Base-by-base conservation (phyloP, 805 yeast genomes). In the Saturnispora zaruensis region DNA sequence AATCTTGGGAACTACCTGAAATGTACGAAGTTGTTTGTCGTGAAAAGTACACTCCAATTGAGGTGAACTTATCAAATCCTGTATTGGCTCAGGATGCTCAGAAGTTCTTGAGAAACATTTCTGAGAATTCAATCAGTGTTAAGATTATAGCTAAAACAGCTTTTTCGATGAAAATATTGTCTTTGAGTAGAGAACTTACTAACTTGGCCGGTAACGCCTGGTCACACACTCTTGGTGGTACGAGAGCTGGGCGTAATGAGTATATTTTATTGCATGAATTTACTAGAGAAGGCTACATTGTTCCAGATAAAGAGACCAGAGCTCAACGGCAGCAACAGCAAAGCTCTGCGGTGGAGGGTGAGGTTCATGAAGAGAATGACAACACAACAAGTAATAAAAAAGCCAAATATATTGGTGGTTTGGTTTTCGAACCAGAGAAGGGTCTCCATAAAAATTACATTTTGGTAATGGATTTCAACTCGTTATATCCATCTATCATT, bases 401-500 rank as follows among this genome's bases (percentile, higher is more conserved):
- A 49, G 57, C 65, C 7, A 64, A 63, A 51, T 64, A 48, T 50
- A 63, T 61, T 48, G 68, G 68, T 57, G 68, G 99, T 64, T 75
- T 88, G 56, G 99, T 93, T 28, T 87, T 93, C 66, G 99, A 93
- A 55, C 99, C 99, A 1, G 96, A 87, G 60, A 88, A 84, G 63
- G 99, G 99, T 2, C 71, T 93, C 38, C 96, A 91, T 63, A 88
- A 87, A 62, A 84, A 87, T 56, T 87, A 84, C 63, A 78, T 89
- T 3, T 69, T 93, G 54, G 99, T 93, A 21, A 90, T 93, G 98
- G 99, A 93, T 70, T 93, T 93, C 82, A 93, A 93, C 69, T 88
- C 96, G 45, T 76, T 93, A 70, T 93, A 93, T 63, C 99, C 99
- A 8, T 87, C 96, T 54, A 91, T 93, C 62, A 93, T 93, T 58